phyloP scores from a whole-genome alignment of 768 basidiomycete species.

The Paxillus rubicundulus region DNA sequence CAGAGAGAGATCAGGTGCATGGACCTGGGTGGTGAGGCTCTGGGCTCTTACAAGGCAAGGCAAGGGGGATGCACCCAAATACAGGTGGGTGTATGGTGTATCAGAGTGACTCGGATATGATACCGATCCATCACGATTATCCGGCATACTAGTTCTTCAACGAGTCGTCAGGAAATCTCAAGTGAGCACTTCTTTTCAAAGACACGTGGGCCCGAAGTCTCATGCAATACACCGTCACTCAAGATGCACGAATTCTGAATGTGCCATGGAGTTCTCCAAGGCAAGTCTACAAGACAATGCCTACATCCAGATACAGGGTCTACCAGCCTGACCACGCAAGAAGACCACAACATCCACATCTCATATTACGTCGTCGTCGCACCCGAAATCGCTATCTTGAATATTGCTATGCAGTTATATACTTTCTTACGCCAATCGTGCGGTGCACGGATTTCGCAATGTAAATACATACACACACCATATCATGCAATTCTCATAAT shows the following conservation, averaged over 20 bases:
- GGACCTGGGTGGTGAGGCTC: conserved; percentile 40
- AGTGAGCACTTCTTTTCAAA: conserved; percentile 27
- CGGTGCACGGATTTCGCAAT: conserved; percentile 21
- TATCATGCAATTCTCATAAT: conserved; percentile 15
- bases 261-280: conserved; percentile 41
- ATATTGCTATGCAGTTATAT: conserved; percentile 4
- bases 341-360: neutral
- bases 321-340: conserved; percentile 29
- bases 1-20: conserved; percentile 44
- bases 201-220: neutral
- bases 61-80: conserved; percentile 42
- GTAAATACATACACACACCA: conserved; percentile 27
- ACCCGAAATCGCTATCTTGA: neutral
- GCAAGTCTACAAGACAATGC: conserved; percentile 39
- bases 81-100: conserved; percentile 29
- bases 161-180: conserved; percentile 34
- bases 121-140: conserved; percentile 3
- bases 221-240: conserved; percentile 11
- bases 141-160: conserved; percentile 38
- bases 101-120: neutral
- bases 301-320: conserved; percentile 40
- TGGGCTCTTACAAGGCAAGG: conserved; percentile 39
- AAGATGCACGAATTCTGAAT: conserved; percentile 39
- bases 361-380: neutral
- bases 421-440: conserved; percentile 11